phyloP scores from a whole-genome alignment of 2,329 filamentous ascomycete species.

The Pseudopyricularia cyperi region DNA sequence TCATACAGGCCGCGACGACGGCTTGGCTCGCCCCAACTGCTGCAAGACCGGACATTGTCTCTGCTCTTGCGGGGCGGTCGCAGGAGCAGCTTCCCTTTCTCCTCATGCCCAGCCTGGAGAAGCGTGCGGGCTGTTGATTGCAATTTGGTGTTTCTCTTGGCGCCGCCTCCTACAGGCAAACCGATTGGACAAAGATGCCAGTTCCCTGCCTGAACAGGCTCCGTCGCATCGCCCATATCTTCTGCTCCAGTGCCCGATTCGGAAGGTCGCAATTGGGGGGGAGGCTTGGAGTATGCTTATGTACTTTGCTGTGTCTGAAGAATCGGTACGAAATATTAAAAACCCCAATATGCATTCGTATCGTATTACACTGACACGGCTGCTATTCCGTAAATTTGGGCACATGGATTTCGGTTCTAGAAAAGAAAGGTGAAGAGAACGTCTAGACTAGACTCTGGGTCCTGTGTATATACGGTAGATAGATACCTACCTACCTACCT shows the following conservation, averaged over 20 bases:
- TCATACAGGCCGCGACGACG: neutral
- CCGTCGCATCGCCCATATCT: neutral
- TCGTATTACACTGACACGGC: no score
- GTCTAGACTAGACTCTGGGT: no score
- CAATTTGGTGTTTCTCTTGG: constrained; percentile 4
- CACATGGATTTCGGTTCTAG: no score
- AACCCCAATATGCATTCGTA: no score
- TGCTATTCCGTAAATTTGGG: no score
- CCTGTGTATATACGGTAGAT: no score
- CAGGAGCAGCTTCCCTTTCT: neutral
- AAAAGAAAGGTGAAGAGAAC: no score
- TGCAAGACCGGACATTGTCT: neutral
- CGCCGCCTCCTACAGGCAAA: neutral
- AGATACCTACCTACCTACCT: no score
- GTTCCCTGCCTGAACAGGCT: neutral
- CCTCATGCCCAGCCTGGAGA: neutral
- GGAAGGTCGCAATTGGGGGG: constrained; percentile 2
- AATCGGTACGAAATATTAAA: no score
- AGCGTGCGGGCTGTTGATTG: neutral
- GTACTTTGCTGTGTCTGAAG: neutral
- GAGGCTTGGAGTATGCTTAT: neutral
- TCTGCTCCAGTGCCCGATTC: neutral
- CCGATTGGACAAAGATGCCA: constrained; percentile 1
- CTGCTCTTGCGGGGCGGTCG: neutral
- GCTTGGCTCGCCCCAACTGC: neutral